These are phyloP conservation scores for Cucurbita pepo DNA, from an alignment of 306 rosid genomes.

Conservation along the genomic window DNA sequence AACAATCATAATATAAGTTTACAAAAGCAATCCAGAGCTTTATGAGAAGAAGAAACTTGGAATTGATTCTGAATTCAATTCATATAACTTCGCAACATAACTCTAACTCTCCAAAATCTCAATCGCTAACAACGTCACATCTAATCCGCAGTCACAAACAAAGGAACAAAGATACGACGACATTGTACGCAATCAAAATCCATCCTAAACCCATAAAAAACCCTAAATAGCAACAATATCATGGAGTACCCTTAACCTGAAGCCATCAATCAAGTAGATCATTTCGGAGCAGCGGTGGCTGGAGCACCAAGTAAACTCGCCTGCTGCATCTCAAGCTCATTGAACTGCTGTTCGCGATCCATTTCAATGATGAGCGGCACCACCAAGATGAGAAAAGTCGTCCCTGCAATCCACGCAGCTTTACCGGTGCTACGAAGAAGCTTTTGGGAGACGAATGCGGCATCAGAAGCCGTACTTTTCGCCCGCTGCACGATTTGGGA, in stretches of 20 bases:
- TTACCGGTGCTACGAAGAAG: slow-evolving; percentile 78
- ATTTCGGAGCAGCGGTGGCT: background rate
- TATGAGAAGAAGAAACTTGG: background rate
- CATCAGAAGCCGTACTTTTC: slow-evolving; percentile 28
- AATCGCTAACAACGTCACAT: background rate
- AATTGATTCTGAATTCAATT: background rate
- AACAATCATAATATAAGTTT: background rate
- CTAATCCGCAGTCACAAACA: background rate
- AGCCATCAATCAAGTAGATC: background rate
- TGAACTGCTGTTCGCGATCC: slow-evolving; percentile 97
- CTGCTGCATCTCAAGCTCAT: slow-evolving; percentile 83
- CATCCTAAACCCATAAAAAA: background rate
- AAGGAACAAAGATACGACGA: background rate
- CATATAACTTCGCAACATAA: background rate
- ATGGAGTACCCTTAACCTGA: background rate
- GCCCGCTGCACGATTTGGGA: slow-evolving; percentile 5
- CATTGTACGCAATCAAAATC: background rate
- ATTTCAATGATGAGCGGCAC: slow-evolving; percentile 82
- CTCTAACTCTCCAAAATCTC: background rate
- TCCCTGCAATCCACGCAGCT: slow-evolving; percentile 95
- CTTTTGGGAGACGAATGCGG: slow-evolving; percentile 42
- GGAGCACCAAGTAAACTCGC: slow-evolving; percentile 83
- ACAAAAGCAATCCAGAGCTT: background rate
- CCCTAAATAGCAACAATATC: background rate
- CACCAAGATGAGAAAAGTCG: slow-evolving; percentile 59